Evolutionary conservation across 78 protist species (phyloP), one percentile per base, ranked within the genome.

Genomic region (Dictyostelium firmibasis): DNA sequence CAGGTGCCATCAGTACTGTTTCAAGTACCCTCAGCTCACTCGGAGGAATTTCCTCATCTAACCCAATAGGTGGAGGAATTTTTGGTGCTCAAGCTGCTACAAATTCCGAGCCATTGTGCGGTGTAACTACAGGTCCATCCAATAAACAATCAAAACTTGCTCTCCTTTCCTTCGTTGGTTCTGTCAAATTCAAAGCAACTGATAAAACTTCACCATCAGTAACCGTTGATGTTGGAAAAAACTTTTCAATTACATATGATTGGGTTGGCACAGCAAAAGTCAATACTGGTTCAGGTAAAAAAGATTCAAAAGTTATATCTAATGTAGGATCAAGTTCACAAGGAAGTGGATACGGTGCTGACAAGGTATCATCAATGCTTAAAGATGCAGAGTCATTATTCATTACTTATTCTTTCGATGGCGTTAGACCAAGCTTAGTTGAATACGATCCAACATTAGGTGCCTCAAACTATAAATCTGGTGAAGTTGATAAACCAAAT

Each of bases 381-480:
- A 31, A 13, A 35, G 81, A 74, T 20, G 18, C 23, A 3, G 16
- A 20, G 14, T 31, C n/a, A n/a, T 27, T 27, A 74, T 29, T 74
- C 6, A 6, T 74, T 2, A 31, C 36, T 6, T 31, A 74, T 11
- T 35, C 53, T 0, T 74, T 74, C 6, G 81, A 74, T 27, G 81
- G 81, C 35, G 43, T 6, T 2, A 29, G 81, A 35, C 53, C 81
- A 35, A 27, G 4, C 3, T 4, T 8, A 13, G 14, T 74, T 14
- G 44, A 29, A 29, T 74, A 50, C 50, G 81, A 74, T 74, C 81
- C 81, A 74, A 74, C 81, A 2, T 31, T 74, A 2, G 81, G 81
- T 35, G 81, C 38, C 4, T 23, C 75, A 27, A 67, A 27, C 36
- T 23, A 67, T 57, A 27, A 57, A 20, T 27, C n/a, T 20, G 67